A percentile compares a stretch with the other conserved stretches of the same genome.
phyloP scores from a whole-genome alignment of 73 alveolate species.

The Uronychia setigera region DNA sequence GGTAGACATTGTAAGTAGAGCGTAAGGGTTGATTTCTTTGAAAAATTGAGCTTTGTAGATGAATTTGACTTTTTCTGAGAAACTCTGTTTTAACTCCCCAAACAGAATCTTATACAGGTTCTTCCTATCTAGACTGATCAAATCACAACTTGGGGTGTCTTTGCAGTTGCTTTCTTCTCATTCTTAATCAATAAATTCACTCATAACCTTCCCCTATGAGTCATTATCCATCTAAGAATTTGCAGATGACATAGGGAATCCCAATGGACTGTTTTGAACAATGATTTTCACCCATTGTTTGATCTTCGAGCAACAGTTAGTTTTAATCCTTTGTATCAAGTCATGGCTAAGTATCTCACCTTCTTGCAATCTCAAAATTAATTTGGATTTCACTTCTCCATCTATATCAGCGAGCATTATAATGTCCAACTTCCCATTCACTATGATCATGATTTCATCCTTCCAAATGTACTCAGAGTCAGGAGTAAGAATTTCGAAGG shows the following conservation, averaged over 20 bases:
- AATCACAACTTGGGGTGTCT: no score
- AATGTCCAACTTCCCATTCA: neutral
- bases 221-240: no score
- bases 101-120: neutral
- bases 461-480: neutral
- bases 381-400: neutral
- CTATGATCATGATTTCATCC: neutral
- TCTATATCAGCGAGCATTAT: neutral
- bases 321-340: neutral
- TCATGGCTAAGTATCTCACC: neutral
- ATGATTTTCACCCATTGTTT: neutral
- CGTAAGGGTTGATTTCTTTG: neutral
- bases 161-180: no score
- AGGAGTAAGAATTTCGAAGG: no score
- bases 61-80: neutral
- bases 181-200: no score
- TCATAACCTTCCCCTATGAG: no score
- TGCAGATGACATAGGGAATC: no score
- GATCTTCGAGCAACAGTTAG: neutral
- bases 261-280: no score
- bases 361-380: neutral
- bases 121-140: neutral
- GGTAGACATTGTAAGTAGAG: neutral
- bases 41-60: neutral
- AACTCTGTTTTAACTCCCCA: neutral